Evolutionary conservation across 2,329 filamentous ascomycete genomes (phyloP).

Genomic region (Colletotrichum gigasporum): DNA sequence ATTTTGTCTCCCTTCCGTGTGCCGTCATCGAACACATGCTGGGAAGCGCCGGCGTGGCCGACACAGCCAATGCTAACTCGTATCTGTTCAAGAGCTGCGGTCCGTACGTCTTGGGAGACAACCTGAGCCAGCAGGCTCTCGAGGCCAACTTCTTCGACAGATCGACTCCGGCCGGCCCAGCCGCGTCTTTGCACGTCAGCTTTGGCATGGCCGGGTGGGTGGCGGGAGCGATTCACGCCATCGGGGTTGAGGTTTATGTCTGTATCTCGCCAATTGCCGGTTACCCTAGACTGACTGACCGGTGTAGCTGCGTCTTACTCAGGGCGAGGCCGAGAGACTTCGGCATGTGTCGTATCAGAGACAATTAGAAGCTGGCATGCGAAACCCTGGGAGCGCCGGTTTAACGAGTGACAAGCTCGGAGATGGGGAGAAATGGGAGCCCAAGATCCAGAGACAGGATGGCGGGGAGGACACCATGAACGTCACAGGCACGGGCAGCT

Average conservation of each 20-base stretch:
- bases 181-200: constrained; percentile 52
- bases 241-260: constrained; percentile 59
- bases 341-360: constrained; percentile 64
- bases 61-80: constrained; percentile 39
- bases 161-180: constrained; percentile 41
- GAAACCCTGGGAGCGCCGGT: constrained; percentile 57
- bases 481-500: neutral
- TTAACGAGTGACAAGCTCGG: constrained; percentile 52
- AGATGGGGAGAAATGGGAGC: constrained; percentile 37
- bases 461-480: neutral
- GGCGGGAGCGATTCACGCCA: constrained; percentile 58
- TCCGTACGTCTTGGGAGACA: constrained; percentile 42
- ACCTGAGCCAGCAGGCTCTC: constrained; percentile 27
- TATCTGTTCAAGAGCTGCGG: constrained; percentile 55
- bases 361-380: constrained; percentile 63
- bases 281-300: neutral
- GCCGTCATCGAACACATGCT: constrained; percentile 56
- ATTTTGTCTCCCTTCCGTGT: constrained; percentile 50
- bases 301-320: constrained; percentile 58
- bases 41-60: constrained; percentile 30
- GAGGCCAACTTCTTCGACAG: constrained; percentile 42
- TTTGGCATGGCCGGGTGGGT: constrained; percentile 66
- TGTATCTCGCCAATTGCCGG: constrained; percentile 30
- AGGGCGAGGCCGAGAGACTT: constrained; percentile 61
- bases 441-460: constrained; percentile 2